Percentiles rank a stretch among this genome's conserved stretches.
Conservation (phyloP, 495 filamentous ascomycete species). For the Pyrenula massariospora region DNA sequence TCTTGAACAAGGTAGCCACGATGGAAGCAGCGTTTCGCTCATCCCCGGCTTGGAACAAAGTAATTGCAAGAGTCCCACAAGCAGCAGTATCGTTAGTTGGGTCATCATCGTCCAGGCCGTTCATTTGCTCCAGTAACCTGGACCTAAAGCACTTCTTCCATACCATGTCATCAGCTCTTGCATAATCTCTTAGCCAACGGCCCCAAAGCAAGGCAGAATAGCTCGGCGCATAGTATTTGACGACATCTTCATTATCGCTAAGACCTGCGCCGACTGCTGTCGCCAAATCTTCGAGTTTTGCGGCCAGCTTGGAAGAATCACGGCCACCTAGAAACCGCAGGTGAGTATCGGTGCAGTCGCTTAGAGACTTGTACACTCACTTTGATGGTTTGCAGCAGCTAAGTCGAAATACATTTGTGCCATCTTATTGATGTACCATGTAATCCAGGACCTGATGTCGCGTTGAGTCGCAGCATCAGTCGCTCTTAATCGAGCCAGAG, state of each 20-base stretch:
- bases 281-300: background rate
- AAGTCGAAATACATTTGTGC: background rate
- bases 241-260: background rate
- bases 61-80: background rate
- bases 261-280: background rate
- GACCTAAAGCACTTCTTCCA: constrained; percentile 1
- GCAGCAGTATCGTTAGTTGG: background rate
- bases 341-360: background rate
- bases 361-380: background rate
- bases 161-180: background rate
- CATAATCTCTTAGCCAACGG: constrained; percentile 1
- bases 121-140: background rate
- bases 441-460: background rate
- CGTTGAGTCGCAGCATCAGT: background rate
- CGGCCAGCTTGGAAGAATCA: background rate
- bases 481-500: background rate
- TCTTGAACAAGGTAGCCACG: background rate
- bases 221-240: background rate
- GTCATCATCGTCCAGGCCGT: constrained; percentile 2
- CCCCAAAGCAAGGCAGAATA: constrained; percentile 2
- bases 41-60: constrained; percentile 1
- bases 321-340: background rate
- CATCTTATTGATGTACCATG: background rate
- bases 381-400: background rate
- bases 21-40: background rate